Base-by-base conservation (phyloP, 768 basidiomycete genomes). In the Udeniomyces megalosporus region DNA sequence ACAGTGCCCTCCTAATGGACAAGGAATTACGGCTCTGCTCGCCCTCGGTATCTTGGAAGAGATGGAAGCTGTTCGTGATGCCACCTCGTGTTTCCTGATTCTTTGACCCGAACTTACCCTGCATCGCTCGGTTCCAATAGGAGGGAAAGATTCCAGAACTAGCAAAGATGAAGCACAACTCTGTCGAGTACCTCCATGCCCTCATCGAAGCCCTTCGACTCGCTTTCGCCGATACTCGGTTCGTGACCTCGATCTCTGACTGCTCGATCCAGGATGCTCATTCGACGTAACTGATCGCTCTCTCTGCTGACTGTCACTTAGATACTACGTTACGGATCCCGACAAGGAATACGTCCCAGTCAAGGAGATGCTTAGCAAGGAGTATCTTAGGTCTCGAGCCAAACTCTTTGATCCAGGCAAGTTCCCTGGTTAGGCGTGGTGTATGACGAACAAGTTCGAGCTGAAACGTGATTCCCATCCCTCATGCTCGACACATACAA, bases 1-100 rank as follows among this genome's bases (percentile, higher is more conserved):
- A 24, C 60, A 89, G 88, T 93, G 90, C 69, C 93, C 92, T 8
- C 93, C 93, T 0, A 97, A 95, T 71, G 91, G 93, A 10, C 92
- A 96, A 80, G 93, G 92, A n/a, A 80, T 99, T 46, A 93, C 92
- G 4, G 88, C 95, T 0, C 79, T 97, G 8, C 76, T 99, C 32
- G 89, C 92, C 14, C 80, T 97, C 24, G 95, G 95, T 1, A 88
- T 99, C 63, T 76, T 99, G 53, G 93, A 97, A 68, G 81, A 79
- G 29, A 79, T 96, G 17, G 86, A 93, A 74, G 81, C n/a, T n/a
- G n/a, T n/a, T n/a, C n/a, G n/a, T n/a, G n/a, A n/a, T n/a, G n/a
- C n/a, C n/a, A n/a, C n/a, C n/a, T n/a, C n/a, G n/a, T n/a, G n/a
- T n/a, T n/a, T n/a, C n/a, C n/a, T n/a, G n/a, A n/a, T n/a, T n/a